phyloP scores from a whole-genome alignment of 2,329 filamentous ascomycete genomes.

The Botrytis hyacinthi region DNA sequence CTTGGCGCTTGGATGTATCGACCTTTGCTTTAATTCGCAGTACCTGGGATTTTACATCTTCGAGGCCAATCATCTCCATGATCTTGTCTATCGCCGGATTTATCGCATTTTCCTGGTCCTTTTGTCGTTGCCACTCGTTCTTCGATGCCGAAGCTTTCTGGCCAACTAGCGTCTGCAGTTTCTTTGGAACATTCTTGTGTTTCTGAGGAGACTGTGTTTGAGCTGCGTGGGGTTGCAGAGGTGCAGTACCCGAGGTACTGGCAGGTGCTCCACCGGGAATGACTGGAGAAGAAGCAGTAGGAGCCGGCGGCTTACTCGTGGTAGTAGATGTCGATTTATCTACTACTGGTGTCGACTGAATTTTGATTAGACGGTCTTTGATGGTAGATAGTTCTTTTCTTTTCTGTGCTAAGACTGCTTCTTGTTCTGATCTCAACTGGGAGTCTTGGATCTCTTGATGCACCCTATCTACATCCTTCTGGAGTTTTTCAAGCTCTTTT shows the following conservation, averaged over 20 bases:
- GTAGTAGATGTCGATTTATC: background rate
- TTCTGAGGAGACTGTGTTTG: background rate
- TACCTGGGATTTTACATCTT: slow-evolving; percentile 64
- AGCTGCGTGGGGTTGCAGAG: background rate
- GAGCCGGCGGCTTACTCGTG: background rate
- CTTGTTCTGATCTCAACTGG: slow-evolving; percentile 46
- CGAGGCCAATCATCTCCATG: slow-evolving; percentile 70
- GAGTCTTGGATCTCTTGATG: slow-evolving; percentile 44
- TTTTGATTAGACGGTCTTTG: slow-evolving; percentile 36
- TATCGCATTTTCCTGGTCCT: slow-evolving; percentile 48
- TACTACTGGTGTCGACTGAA: background rate
- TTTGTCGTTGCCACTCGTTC: slow-evolving; percentile 62
- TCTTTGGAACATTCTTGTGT: slow-evolving; percentile 20
- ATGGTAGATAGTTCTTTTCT: slow-evolving; percentile 47
- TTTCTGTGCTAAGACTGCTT: slow-evolving; percentile 47
- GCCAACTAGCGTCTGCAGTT: slow-evolving; percentile 23
- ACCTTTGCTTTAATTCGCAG: slow-evolving; percentile 61
- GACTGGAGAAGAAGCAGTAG: background rate
- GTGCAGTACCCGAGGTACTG: background rate
- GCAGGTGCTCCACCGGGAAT: background rate
- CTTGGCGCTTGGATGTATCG: slow-evolving; percentile 59
- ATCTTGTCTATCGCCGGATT: slow-evolving; percentile 59
- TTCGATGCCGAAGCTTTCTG: slow-evolving; percentile 39
- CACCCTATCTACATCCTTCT: slow-evolving; percentile 31
- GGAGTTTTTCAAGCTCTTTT: slow-evolving; percentile 28